Evolutionary conservation across 2,329 filamentous ascomycete species (phyloP).

Genomic region (Aureobasidium sp.): DNA sequence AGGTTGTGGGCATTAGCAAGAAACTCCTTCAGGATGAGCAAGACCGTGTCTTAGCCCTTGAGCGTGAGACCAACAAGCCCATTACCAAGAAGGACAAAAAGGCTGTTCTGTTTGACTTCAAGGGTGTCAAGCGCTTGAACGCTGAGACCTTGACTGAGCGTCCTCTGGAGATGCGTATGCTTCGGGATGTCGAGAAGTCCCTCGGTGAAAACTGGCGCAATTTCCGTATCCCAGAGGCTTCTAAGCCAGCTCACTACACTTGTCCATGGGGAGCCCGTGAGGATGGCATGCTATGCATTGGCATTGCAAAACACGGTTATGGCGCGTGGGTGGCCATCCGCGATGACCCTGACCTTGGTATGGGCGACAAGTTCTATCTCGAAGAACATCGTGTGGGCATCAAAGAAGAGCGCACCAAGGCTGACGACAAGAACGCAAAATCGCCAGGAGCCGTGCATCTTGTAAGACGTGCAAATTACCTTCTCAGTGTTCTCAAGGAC

Average conservation of each 20-base stretch:
- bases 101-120: conserved; percentile 90
- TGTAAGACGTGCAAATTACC: conserved; percentile 87
- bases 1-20: conserved; percentile 68
- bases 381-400: conserved; percentile 98
- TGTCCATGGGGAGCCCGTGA: conserved; percentile 89
- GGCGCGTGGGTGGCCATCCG: conserved; percentile 93
- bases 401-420: conserved; percentile 82
- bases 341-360: conserved; percentile 78
- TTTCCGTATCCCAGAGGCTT: conserved; percentile 85
- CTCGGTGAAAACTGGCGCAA: conserved; percentile 58
- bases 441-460: conserved; percentile 96
- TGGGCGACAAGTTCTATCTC: conserved; percentile 87
- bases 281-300: conserved; percentile 93
- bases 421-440: conserved; percentile 64
- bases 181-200: conserved; percentile 64
- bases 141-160: conserved; percentile 91
- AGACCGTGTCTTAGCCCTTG: conserved; percentile 54
- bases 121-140: conserved; percentile 88
- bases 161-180: conserved; percentile 77
- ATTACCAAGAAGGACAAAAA: conserved; percentile 97
- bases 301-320: conserved; percentile 88
- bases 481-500: conserved; percentile 89
- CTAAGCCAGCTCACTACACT: conserved; percentile 84
- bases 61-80: conserved; percentile 66
- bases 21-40: conserved; percentile 67